phyloP scores from a whole-genome alignment of 371 early-diverging fungal genomes.

The Mucor sp. region DNA sequence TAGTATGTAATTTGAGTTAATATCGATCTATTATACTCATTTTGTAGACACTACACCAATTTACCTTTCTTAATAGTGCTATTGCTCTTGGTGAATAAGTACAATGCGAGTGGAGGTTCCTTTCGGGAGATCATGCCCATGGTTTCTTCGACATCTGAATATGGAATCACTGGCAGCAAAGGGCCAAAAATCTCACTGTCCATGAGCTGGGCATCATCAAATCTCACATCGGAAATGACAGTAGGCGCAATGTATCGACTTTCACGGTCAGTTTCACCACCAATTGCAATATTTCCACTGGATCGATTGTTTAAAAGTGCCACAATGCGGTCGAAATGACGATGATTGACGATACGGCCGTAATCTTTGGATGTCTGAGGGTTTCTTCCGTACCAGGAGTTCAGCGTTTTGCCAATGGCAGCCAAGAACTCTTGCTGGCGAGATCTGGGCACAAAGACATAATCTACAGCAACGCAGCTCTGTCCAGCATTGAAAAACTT shows the following conservation, averaged over 20 bases:
- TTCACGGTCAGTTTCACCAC: slow-evolving; percentile 33
- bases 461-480: slow-evolving; percentile 89
- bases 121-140: slow-evolving; percentile 35
- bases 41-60: too few relatives aligned
- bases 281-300: slow-evolving; percentile 53
- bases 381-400: slow-evolving; percentile 54
- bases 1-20: slow-evolving; percentile 7
- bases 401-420: slow-evolving; percentile 50
- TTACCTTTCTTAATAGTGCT: slow-evolving; percentile 1
- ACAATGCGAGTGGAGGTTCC: slow-evolving; percentile 18
- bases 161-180: slow-evolving; percentile 12
- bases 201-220: slow-evolving; percentile 27
- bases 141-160: slow-evolving; percentile 9
- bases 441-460: slow-evolving; percentile 65
- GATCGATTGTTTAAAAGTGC: slow-evolving; percentile 49
- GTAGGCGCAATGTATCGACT: slow-evolving; percentile 24
- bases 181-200: slow-evolving; percentile 69
- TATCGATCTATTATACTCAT: too few relatives aligned
- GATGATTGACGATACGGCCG: slow-evolving; percentile 69
- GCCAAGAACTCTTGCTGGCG: slow-evolving; percentile 49
- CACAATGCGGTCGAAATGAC: slow-evolving; percentile 73
- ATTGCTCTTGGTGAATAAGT: slow-evolving; percentile 12
- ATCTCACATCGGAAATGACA: slow-evolving; percentile 20
- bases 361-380: slow-evolving; percentile 55
- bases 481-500: slow-evolving; percentile 84